Conservation (phyloP, 2,329 filamentous ascomycete species). For the Dactylellina leptospora region DNA sequence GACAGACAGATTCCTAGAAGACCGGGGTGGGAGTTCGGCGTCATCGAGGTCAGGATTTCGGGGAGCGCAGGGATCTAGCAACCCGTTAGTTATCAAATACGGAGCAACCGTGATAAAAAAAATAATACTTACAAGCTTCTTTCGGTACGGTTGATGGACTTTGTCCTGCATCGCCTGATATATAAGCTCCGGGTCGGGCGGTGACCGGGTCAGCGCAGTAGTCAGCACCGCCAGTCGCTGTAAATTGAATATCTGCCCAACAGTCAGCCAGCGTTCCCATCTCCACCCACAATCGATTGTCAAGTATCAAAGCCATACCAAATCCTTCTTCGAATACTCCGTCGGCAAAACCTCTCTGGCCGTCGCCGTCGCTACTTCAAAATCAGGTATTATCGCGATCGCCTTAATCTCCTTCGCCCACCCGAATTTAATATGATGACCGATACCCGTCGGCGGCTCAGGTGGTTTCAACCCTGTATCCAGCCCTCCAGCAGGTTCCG, state of each 20-base stretch:
- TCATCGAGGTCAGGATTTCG: constrained; percentile 90
- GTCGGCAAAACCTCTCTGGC: constrained; percentile 85
- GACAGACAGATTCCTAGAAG: constrained; percentile 94
- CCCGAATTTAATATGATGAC: constrained; percentile 93
- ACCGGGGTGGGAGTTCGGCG: constrained; percentile 83
- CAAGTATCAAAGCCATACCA: constrained; percentile 41
- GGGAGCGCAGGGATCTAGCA: constrained; percentile 80
- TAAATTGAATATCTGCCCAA: constrained; percentile 81
- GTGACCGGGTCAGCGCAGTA: constrained; percentile 85
- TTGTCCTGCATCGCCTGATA: constrained; percentile 99
- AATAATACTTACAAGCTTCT: constrained; percentile 68
- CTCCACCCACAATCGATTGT: too few species aligned
- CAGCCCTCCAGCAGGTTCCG: constrained; percentile 85
- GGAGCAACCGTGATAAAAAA: too few species aligned
- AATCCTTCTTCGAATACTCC: constrained; percentile 68
- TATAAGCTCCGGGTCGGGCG: constrained; percentile 91
- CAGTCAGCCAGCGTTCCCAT: background rate
- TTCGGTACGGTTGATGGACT: constrained; percentile 94
- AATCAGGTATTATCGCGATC: constrained; percentile 93
- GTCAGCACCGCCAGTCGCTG: constrained; percentile 92
- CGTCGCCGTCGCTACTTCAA: constrained; percentile 92
- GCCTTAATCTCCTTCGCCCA: constrained; percentile 97
- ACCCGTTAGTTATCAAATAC: background rate
- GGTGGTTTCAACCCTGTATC: constrained; percentile 89
- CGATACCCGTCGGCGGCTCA: constrained; percentile 88